Evolutionary conservation across 192 early-diverging fungal genomes (phyloP).

Genomic region (Backusella psychrophila): DNA sequence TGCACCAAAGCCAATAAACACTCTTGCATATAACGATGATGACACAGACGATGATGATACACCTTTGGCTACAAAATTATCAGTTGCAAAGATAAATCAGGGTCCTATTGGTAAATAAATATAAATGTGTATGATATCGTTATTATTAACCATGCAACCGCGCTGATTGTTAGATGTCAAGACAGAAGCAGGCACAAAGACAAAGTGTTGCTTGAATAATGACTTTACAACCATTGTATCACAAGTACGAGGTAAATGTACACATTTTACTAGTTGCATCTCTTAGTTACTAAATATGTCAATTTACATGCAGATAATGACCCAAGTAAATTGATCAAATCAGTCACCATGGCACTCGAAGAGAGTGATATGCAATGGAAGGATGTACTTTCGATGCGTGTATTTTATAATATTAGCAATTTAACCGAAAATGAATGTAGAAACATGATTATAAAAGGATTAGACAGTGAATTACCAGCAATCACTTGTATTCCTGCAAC

Average conservation of each 20-base stretch:
- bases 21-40: constrained; percentile 24
- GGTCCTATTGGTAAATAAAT: constrained; percentile 1
- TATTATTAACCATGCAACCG: neutral
- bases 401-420: neutral
- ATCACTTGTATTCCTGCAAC: neutral
- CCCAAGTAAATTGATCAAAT: neutral
- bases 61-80: neutral
- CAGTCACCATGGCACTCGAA: neutral
- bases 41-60: constrained; percentile 14
- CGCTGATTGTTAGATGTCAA: neutral
- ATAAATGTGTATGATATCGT: neutral
- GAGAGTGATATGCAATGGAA: constrained; percentile 1
- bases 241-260: neutral
- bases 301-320: neutral
- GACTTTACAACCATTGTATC: neutral
- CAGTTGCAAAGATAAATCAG: neutral
- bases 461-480: neutral
- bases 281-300: neutral
- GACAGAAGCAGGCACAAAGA: neutral
- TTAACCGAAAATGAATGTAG: neutral
- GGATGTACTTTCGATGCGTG: neutral
- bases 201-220: neutral
- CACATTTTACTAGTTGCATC: neutral
- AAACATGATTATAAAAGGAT: neutral
- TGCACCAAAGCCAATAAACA: neutral